Conservation (phyloP, 78 protist genomes). For the Tieghemostelium lacteum region DNA sequence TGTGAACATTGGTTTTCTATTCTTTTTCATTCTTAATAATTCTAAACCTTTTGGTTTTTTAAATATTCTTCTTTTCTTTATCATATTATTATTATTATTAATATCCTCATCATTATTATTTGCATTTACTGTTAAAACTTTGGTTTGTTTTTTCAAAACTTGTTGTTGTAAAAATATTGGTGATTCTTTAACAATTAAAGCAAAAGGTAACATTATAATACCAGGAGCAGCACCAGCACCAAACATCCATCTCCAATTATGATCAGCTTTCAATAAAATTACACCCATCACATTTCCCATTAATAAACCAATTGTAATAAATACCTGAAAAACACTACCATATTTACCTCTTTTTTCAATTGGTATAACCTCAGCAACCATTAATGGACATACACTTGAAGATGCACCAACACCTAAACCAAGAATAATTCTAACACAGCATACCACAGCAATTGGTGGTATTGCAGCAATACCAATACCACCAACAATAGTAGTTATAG, state of each 20-base stretch:
- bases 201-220: conserved; percentile 9
- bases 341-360: conserved; percentile 50
- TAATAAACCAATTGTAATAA: conserved; percentile 58
- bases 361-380: conserved; percentile 69
- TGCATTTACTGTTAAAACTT: background rate
- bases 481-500: conserved; percentile 36
- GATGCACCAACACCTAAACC: conserved; percentile 73
- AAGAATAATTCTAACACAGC: conserved; percentile 12
- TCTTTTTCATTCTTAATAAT: background rate
- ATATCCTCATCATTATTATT: background rate
- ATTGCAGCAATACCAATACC: conserved; percentile 44
- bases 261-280: conserved; percentile 13
- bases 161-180: conserved; percentile 27
- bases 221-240: conserved; percentile 61
- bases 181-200: conserved; percentile 52
- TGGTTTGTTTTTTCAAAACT: background rate
- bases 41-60: no score
- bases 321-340: conserved; percentile 61
- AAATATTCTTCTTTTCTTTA: background rate
- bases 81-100: background rate
- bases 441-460: background rate
- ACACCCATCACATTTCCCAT: conserved; percentile 59
- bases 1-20: conserved; percentile 45
- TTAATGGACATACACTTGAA: conserved; percentile 52
- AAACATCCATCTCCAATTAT: conserved; percentile 78